These are phyloP conservation scores for Homolaphlyctis polyrhiza DNA, from an alignment of 371 early-diverging fungal genomes.

Conservation along the genomic window DNA sequence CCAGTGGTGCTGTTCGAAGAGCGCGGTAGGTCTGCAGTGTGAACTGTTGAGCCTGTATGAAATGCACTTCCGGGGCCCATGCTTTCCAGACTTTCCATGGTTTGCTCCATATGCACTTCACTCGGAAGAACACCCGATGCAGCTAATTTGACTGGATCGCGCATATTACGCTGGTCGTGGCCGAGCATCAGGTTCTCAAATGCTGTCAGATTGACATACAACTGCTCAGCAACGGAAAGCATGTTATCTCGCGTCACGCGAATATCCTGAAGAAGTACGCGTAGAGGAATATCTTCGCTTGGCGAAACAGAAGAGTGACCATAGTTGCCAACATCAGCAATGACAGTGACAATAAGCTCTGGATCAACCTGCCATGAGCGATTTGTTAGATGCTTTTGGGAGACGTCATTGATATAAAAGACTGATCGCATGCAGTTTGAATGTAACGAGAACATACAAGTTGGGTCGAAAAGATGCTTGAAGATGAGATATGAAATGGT, in stretches of 20 bases:
- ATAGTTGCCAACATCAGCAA: constrained; percentile 58
- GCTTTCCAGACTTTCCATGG: background rate
- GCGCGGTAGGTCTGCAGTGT: constrained; percentile 39
- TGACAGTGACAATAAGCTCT: constrained; percentile 63
- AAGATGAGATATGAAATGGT: constrained; percentile 23
- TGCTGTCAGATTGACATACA: constrained; percentile 46
- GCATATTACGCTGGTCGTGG: background rate
- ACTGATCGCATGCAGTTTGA: no score
- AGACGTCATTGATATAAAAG: no score
- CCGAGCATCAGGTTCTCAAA: constrained; percentile 51
- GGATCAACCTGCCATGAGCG: constrained; percentile 55
- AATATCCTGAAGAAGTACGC: constrained; percentile 62
- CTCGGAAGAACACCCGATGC: background rate
- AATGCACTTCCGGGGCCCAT: background rate
- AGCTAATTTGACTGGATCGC: background rate
- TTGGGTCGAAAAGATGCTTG: constrained; percentile 13
- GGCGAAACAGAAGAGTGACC: background rate
- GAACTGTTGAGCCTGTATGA: constrained; percentile 6
- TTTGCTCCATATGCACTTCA: background rate
- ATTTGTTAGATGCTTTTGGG: no score
- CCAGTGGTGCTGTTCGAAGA: no score
- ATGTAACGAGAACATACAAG: background rate
- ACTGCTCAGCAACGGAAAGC: constrained; percentile 37
- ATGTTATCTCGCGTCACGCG: constrained; percentile 48
- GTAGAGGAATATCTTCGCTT: constrained; percentile 50